phyloP scores from a whole-genome alignment of 1,284 basidiomycete species.

The Malassezia slooffiae region DNA sequence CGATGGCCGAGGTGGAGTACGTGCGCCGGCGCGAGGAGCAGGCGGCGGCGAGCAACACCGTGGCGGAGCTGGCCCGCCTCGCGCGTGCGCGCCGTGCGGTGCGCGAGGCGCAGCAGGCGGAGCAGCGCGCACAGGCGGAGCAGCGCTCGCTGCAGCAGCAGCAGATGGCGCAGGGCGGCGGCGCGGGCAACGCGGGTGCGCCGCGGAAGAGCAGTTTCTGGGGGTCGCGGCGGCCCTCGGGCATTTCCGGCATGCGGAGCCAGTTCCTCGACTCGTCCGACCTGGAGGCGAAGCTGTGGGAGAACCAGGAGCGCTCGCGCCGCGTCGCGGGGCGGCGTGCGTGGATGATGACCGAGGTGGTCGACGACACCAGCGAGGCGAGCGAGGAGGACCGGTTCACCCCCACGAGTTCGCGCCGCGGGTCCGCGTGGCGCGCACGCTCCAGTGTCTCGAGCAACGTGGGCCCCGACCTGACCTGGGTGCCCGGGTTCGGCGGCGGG shows the following conservation, averaged over 20 bases:
- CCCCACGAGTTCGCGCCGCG: conserved; percentile 30
- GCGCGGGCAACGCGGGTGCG: not conserved
- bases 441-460: conserved; percentile 1
- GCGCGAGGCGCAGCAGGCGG: conserved; percentile 12
- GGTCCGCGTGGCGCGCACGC: conserved; percentile 13
- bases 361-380: conserved; percentile 34
- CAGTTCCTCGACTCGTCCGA: conserved; percentile 25
- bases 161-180: conserved; percentile 20
- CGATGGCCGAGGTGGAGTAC: conserved; percentile 34
- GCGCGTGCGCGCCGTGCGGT: conserved; percentile 32
- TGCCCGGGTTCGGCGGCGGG: conserved; percentile 5
- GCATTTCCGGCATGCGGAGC: conserved; percentile 24
- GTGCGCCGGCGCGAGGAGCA: conserved; percentile 30
- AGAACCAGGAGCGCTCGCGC: conserved; percentile 37
- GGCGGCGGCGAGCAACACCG: conserved; percentile 31
- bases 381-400: conserved; percentile 39
- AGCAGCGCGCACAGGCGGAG: conserved; percentile 23
- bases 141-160: conserved; percentile 23
- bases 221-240: conserved; percentile 24
- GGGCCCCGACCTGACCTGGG: not conserved
- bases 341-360: conserved; percentile 39
- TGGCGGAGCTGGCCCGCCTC: conserved; percentile 36
- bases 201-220: conserved; percentile 29
- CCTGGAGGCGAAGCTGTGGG: conserved; percentile 29
- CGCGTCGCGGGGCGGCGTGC: conserved; percentile 31